Percentiles rank a stretch among this genome's conserved stretches.
These are phyloP conservation scores for Debaryomycetaceae sp. DNA, from an alignment of 1,139 yeast species.

Conservation along the genomic window DNA sequence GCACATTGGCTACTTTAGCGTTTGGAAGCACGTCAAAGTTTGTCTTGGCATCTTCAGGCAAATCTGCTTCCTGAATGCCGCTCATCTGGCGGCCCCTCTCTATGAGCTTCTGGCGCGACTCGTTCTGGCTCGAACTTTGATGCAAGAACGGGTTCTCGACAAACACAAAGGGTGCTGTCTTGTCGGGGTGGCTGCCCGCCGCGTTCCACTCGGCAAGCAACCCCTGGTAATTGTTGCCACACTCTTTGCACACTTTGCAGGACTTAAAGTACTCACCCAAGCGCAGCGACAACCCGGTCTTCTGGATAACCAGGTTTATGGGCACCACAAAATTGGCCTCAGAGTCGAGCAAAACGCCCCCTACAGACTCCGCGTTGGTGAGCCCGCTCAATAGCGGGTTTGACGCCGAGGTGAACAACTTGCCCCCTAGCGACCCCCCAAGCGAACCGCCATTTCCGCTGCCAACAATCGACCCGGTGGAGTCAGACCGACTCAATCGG, in stretches of 20 bases:
- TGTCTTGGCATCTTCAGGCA: constrained; percentile 2
- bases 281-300: constrained; percentile 6
- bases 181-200: constrained; percentile 8
- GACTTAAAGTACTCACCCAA: constrained; percentile 19
- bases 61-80: constrained; percentile 7
- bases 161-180: constrained; percentile 25
- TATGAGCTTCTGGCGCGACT: constrained; percentile 5
- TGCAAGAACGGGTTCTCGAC: constrained; percentile 37
- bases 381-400: not conserved
- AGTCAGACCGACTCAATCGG: constrained; percentile 3
- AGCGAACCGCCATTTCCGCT: too few species aligned
- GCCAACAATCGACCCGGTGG: constrained; percentile 3
- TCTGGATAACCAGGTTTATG: constrained; percentile 19
- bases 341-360: constrained; percentile 28
- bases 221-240: constrained; percentile 30
- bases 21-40: constrained; percentile 1
- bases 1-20: constrained; percentile 18
- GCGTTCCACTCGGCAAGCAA: constrained; percentile 26
- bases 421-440: too few species aligned
- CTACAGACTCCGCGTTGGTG: constrained; percentile 8
- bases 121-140: constrained; percentile 4
- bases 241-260: constrained; percentile 35
- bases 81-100: constrained; percentile 9
- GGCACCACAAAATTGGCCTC: constrained; percentile 38
- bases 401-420: constrained; percentile 1